Conservation (phyloP, 2,329 filamentous ascomycete genomes). For the Tolypocladium capitatum region DNA sequence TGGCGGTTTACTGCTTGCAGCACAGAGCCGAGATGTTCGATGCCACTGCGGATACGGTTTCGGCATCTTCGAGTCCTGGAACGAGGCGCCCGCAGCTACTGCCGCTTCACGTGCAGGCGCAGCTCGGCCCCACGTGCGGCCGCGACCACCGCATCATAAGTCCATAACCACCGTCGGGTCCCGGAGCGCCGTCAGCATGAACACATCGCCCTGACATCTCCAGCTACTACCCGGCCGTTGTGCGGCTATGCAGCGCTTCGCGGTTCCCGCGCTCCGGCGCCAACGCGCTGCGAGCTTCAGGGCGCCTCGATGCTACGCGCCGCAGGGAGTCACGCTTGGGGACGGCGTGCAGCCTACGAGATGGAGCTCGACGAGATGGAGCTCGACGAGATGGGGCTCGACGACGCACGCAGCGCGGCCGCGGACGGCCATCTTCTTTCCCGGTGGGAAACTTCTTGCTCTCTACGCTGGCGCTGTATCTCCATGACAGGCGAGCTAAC, state of each 20-base stretch:
- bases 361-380: slow-evolving; percentile 19
- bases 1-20: neutral
- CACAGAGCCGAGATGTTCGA: too few relatives aligned
- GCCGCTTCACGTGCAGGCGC: neutral
- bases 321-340: neutral
- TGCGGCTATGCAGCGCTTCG: slow-evolving; percentile 19
- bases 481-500: neutral
- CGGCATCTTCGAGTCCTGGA: neutral
- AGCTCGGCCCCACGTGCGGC: neutral
- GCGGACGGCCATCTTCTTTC: slow-evolving; percentile 47
- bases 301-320: neutral
- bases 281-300: slow-evolving; percentile 8
- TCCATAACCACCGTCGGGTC: neutral
- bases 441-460: slow-evolving; percentile 25
- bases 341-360: neutral
- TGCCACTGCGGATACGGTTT: too few relatives aligned
- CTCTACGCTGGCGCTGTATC: neutral
- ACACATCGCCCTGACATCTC: slow-evolving; percentile 1
- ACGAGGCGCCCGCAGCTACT: too few relatives aligned
- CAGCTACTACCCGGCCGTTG: slow-evolving; percentile 7
- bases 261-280: slow-evolving; percentile 15
- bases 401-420: slow-evolving; percentile 20
- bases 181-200: slow-evolving; percentile 3
- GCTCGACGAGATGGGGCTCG: slow-evolving; percentile 13
- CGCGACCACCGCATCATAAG: neutral